A percentile compares a stretch with the other conserved stretches of the same genome.
phyloP scores from a whole-genome alignment of 148 eudicot species.

The Heliosperma pusillum region DNA sequence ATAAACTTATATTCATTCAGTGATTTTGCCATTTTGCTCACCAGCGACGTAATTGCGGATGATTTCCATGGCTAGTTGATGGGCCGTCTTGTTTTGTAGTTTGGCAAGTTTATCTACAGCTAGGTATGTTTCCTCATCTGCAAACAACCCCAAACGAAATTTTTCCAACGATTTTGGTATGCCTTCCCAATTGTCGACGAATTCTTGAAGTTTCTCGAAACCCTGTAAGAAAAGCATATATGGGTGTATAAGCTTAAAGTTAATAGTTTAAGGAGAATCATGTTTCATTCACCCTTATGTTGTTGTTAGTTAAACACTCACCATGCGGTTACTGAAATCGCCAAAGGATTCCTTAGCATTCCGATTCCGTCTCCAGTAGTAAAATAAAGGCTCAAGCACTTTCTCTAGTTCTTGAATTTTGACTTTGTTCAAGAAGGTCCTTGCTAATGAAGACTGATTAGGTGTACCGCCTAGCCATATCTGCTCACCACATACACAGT shows the following conservation, averaged over 20 bases:
- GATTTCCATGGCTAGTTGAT: constrained; percentile 73
- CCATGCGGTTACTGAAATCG: constrained; percentile 78
- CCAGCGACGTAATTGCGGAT: constrained; percentile 67
- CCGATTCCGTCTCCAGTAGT: constrained; percentile 65
- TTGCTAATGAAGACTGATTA: constrained; percentile 82
- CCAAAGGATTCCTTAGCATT: constrained; percentile 79
- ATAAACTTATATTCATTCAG: constrained; percentile 21
- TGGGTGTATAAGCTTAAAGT: background rate
- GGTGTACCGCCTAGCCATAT: constrained; percentile 98
- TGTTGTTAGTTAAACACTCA: constrained; percentile 34
- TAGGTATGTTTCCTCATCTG: constrained; percentile 64
- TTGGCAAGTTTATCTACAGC: constrained; percentile 68
- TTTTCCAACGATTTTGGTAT: constrained; percentile 33
- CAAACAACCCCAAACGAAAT: constrained; percentile 60
- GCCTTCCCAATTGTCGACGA: constrained; percentile 85
- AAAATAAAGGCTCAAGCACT: constrained; percentile 88
- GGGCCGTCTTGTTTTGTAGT: constrained; percentile 68
- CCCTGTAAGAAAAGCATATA: constrained; percentile 41
- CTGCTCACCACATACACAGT: constrained; percentile 31
- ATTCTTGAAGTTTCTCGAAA: constrained; percentile 69
- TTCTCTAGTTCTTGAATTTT: constrained; percentile 89
- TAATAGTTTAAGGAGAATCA: background rate
- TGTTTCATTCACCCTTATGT: too few relatives aligned
- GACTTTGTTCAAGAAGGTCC: constrained; percentile 75
- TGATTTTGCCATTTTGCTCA: constrained; percentile 55